Evolutionary conservation across 2,329 filamentous ascomycete species (phyloP).

Genomic region (Chaetothyriales sp.): DNA sequence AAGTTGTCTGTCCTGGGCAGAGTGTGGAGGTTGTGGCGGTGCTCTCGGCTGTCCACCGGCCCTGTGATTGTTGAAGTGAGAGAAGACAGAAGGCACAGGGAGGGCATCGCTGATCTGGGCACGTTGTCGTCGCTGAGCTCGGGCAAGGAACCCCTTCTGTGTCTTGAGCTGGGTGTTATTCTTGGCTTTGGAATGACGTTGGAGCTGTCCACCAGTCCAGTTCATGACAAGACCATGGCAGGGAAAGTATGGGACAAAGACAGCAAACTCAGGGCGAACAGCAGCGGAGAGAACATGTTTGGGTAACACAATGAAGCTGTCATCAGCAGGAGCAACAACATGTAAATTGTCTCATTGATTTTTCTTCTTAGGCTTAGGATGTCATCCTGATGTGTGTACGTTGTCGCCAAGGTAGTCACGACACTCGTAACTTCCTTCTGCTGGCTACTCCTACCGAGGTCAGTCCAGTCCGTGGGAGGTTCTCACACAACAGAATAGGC

Average conservation of each 20-base stretch:
- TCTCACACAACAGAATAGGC: neutral
- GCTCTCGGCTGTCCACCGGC: neutral
- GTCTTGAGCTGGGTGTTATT: conserved; percentile 16
- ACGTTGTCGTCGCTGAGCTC: conserved; percentile 17
- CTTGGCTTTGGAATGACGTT: conserved; percentile 24
- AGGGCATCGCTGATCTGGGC: conserved; percentile 5
- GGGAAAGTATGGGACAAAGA: neutral
- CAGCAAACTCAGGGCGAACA: neutral
- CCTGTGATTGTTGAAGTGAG: neutral
- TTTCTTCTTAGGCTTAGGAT: neutral
- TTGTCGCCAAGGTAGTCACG: neutral
- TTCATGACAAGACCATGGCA: conserved; percentile 23
- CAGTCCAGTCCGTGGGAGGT: neutral
- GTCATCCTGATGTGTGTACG: neutral
- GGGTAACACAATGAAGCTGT: neutral
- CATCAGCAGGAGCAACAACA: neutral
- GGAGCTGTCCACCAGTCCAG: conserved; percentile 30
- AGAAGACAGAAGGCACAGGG: conserved; percentile 1
- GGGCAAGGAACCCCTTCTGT: conserved; percentile 24
- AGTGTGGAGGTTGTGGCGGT: neutral
- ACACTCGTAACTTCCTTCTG: neutral
- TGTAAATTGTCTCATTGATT: neutral
- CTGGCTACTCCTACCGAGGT: neutral
- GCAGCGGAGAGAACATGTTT: neutral
- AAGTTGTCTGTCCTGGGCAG: neutral